Evolutionary conservation across 1,284 basidiomycete species (phyloP).

Genomic region (Hortiboletus rubellus): DNA sequence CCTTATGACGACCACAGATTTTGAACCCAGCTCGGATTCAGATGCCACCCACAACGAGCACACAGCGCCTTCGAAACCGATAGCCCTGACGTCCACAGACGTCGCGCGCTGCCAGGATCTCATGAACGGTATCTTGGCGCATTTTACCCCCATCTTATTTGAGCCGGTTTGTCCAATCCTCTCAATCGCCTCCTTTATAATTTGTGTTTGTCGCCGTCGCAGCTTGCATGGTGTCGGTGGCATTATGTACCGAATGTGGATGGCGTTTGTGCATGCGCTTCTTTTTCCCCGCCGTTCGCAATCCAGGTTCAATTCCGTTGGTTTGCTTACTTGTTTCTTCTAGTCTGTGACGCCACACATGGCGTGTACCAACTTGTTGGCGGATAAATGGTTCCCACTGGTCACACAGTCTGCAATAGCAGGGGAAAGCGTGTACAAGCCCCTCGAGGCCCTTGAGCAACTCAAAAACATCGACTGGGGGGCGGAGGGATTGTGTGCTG

Average conservation of each 20-base stretch:
- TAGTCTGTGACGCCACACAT: conserved; percentile 61
- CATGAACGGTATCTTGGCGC: conserved; percentile 52
- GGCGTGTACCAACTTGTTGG: conserved; percentile 68
- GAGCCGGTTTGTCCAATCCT: conserved; percentile 46
- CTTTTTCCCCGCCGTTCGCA: neutral
- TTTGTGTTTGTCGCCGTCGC: neutral
- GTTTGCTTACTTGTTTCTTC: neutral
- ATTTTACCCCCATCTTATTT: conserved; percentile 71
- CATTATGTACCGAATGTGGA: neutral
- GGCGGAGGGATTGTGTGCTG: conserved; percentile 53
- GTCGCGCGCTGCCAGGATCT: conserved; percentile 42
- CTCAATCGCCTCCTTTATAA: neutral
- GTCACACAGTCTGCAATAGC: conserved; percentile 64
- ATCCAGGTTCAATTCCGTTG: neutral
- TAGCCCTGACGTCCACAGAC: conserved; percentile 23
- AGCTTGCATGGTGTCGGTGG: neutral
- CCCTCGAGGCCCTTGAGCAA: conserved; percentile 62
- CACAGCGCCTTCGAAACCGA: neutral
- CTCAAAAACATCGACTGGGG: conserved; percentile 61
- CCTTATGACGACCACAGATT: conserved; percentile 55
- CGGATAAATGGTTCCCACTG: conserved; percentile 65
- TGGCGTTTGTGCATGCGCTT: neutral
- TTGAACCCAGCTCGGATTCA: conserved; percentile 38
- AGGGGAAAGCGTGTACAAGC: conserved; percentile 59
- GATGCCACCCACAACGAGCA: neutral